Base-by-base conservation (phyloP, 257 asterid species). In the Rehmannia glutinosa region DNA sequence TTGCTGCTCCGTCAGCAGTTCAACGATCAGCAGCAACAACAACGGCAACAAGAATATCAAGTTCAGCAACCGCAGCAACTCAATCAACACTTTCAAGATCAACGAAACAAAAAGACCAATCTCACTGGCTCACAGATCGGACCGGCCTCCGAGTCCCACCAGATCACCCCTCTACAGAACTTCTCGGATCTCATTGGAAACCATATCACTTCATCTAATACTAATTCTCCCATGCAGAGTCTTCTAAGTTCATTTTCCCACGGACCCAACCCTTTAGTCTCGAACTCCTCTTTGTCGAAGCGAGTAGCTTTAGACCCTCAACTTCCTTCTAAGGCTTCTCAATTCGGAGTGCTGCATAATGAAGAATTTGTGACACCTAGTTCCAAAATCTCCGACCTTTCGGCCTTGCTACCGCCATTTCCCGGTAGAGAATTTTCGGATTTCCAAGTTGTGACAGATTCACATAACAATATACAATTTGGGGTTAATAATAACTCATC, bases 271-370 rank as follows among this genome's bases (percentile, higher is more conserved):
- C 36, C 81, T 71, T 80, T 72, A 10, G 90, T 80, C 30, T 45
- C 86, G 41, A 80, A 76, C 64, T 75, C 87, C 56, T 79, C 87
- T n/a, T 78, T 80, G 17, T 80, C 95, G 8, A 93, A 93, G 78
- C 83, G 95, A 70, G 76, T 81, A 25, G 96, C 95, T 64, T 80
- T 90, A 52, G 97, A 85, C 71, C 87, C 92, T 62, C 96, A 83
- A 45, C 63, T 80, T 69, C 70, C 89, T 65, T 70, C 91, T 39
- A 78, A 81, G 67, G 80, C 19, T 24, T 51, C 87, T 63, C 92
- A 81, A 61, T 87, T 82, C 30, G 86, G 74, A 25, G 76, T 77
- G 70, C 84, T 95, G 24, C 81, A 79, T 71, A 77, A 76, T 1
- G 96, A 82, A 19, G 91, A 77, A 60, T 62, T 87, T 75, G 71